These are phyloP conservation scores for Larix kaempferi DNA, from an alignment of 75 land plant genomes.

Conservation along the genomic window DNA sequence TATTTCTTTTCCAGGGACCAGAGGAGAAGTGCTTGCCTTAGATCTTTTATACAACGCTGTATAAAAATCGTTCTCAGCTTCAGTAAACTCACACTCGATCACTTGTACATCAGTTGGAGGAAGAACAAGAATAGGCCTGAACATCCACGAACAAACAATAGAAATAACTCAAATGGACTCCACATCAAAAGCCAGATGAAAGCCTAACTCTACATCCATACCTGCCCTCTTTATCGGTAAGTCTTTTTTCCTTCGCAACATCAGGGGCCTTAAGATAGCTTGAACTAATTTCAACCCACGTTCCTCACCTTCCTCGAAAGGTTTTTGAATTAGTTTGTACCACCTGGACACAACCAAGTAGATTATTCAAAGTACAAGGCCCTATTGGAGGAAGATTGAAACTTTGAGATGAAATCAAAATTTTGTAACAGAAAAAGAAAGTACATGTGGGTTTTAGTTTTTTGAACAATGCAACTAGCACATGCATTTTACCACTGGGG, in stretches of 20 bases:
- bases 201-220: conserved; percentile 10
- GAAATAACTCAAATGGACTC: neutral
- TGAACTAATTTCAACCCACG: conserved; percentile 72
- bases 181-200: neutral
- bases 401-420: too few relatives aligned
- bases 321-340: conserved; percentile 79
- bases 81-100: conserved; percentile 75
- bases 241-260: conserved; percentile 92
- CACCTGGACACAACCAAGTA: conserved; percentile 48
- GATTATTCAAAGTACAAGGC: too few relatives aligned
- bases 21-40: conserved; percentile 29
- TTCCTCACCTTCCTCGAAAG: conserved; percentile 82
- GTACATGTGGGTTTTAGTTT: too few relatives aligned
- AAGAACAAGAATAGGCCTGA: conserved; percentile 80
- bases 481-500: too few relatives aligned
- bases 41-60: conserved; percentile 80
- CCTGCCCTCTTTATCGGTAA: conserved; percentile 82
- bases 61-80: conserved; percentile 84
- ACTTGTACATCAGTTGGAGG: conserved; percentile 62
- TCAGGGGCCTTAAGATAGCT: conserved; percentile 74
- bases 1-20: too few relatives aligned
- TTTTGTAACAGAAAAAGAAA: neutral
- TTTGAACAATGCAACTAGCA: too few relatives aligned
- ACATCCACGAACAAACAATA: neutral
- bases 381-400: too few relatives aligned